Evolutionary conservation across 2,329 filamentous ascomycete genomes (phyloP), one percentile per base, ranked within the genome.

Genomic region (Ophiostoma perfectum): DNA sequence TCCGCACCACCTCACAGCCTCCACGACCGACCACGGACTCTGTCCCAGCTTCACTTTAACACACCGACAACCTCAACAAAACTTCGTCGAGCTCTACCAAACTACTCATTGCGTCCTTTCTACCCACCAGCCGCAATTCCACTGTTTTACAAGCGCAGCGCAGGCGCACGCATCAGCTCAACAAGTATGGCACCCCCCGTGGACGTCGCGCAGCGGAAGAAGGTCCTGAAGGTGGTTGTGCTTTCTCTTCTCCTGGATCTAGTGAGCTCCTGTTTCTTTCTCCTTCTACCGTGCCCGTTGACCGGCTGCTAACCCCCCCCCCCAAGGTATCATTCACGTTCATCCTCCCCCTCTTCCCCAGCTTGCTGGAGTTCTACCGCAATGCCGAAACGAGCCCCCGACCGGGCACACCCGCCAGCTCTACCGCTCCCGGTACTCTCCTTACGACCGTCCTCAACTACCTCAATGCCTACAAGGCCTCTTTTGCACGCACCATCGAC

Each of bases 321-420:
- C 67, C 62, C 63, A 72, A 97, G 94, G 92, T 98, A 75, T 97
- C 94, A 68, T 99, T 99, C 78, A 99, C 95, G 42, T 97, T 99
- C 77, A 98, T 98, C 76, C 89, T 99, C 8, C 95, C 95, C 0
- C 87, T 99, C 47, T 99, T 98, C 77, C 95, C 93, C 7, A 93
- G 93, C 69, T 89, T 99, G 62, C 90, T 98, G 78, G 90, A 96
- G 75, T 98, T 97, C 85, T 99, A 98, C 81, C 91, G 92, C 79
- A 89, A 92, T 76, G 87, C 88, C 78, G 93, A 97, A 79, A 84
- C 85, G 55, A 80, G 83, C 38, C 75, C 80, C n/a, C 74, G 67
- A 75, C 80, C 58, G 76, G 78, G 14, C 55, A 18, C 38, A 41
- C 65, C 27, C 65, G 80, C 58, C 76, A 78, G 14, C 55, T 27